Evolutionary conservation across 805 yeast genomes (phyloP).

Genomic region (Metschnikowia kunwiensis): DNA sequence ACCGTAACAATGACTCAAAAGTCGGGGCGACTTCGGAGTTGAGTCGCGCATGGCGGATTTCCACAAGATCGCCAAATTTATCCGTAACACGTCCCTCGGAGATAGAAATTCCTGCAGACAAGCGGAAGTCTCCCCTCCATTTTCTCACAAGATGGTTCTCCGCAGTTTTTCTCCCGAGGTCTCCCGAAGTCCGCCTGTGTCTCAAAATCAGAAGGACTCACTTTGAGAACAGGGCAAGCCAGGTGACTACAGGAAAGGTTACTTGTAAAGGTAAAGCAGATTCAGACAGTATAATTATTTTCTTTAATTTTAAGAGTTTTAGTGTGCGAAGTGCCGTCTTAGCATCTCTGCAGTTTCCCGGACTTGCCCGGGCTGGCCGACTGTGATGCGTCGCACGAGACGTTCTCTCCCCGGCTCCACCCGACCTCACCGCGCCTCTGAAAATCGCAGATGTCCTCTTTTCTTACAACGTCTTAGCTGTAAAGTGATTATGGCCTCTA

Average conservation of each 20-base stretch:
- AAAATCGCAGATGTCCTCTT: too few relatives aligned
- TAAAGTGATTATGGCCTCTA: too few relatives aligned
- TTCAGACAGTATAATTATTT: too few relatives aligned
- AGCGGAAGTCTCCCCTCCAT: conserved; percentile 5
- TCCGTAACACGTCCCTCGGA: conserved; percentile 10
- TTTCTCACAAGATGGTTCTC: conserved; percentile 7
- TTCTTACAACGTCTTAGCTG: too few relatives aligned
- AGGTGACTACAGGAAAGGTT: too few relatives aligned
- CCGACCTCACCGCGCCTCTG: conserved; percentile 10
- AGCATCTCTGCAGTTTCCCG: too few relatives aligned
- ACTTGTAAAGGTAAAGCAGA: too few relatives aligned
- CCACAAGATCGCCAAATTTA: conserved; percentile 3
- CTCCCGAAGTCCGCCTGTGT: too few relatives aligned
- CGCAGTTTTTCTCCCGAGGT: conserved; percentile 10
- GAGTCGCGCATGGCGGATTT: conserved; percentile 16
- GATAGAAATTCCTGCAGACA: conserved; percentile 4
- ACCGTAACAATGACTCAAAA: conserved; percentile 12
- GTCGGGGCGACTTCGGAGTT: conserved; percentile 19
- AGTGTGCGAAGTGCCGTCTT: too few relatives aligned
- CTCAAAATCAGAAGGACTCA: too few relatives aligned
- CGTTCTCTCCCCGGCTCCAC: conserved; percentile 6
- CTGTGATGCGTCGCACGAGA: conserved; percentile 9
- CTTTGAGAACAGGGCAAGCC: too few relatives aligned
- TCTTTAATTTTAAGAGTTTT: too few relatives aligned
- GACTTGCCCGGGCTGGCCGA: conserved; percentile 6